A percentile compares a stretch with the other conserved stretches of the same genome.
Evolutionary conservation across 208 protist genomes (phyloP).

Genomic region (Trypanosoma avium): DNA sequence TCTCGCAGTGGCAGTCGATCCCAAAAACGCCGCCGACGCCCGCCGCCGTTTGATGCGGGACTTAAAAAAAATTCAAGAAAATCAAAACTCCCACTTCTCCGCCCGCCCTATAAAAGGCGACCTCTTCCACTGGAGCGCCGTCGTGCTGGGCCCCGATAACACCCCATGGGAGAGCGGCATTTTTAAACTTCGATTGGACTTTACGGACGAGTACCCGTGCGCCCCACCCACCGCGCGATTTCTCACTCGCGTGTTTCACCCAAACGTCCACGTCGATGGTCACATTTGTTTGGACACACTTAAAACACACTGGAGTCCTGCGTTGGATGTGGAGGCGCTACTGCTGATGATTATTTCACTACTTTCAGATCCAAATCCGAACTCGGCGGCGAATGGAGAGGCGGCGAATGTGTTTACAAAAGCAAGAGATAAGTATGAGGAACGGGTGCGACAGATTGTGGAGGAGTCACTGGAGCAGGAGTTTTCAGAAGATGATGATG

Average conservation of each 20-base stretch:
- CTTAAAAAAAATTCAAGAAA: slow-evolving; percentile 43
- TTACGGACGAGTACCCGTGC: slow-evolving; percentile 88
- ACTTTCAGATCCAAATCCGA: slow-evolving; percentile 99
- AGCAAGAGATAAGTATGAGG: slow-evolving; percentile 96
- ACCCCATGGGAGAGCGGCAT: slow-evolving; percentile 89
- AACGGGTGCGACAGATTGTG: slow-evolving; percentile 57
- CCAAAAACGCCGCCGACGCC: slow-evolving; percentile 42
- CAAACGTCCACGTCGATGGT: slow-evolving; percentile 99
- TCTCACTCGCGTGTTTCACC: slow-evolving; percentile 98
- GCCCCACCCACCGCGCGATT: slow-evolving; percentile 98
- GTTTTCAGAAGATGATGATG: slow-evolving; percentile 62
- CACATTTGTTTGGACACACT: slow-evolving; percentile 99
- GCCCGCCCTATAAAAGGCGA: slow-evolving; percentile 71
- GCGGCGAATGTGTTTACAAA: slow-evolving; percentile 96
- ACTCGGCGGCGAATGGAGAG: slow-evolving; percentile 98
- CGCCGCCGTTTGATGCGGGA: slow-evolving; percentile 78
- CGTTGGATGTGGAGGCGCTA: slow-evolving; percentile 98
- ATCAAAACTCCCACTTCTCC: slow-evolving; percentile 41
- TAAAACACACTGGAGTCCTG: slow-evolving; percentile 98
- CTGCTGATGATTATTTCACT: slow-evolving; percentile 99
- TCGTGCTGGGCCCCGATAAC: slow-evolving; percentile 76
- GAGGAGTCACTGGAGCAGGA: slow-evolving; percentile 74
- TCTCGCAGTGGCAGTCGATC: slow-evolving; percentile 3
- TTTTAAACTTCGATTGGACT: slow-evolving; percentile 79
- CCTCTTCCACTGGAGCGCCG: slow-evolving; percentile 84